Evolutionary conservation across 805 yeast species (phyloP).

Genomic region (Scheffersomyces amazonensis): DNA sequence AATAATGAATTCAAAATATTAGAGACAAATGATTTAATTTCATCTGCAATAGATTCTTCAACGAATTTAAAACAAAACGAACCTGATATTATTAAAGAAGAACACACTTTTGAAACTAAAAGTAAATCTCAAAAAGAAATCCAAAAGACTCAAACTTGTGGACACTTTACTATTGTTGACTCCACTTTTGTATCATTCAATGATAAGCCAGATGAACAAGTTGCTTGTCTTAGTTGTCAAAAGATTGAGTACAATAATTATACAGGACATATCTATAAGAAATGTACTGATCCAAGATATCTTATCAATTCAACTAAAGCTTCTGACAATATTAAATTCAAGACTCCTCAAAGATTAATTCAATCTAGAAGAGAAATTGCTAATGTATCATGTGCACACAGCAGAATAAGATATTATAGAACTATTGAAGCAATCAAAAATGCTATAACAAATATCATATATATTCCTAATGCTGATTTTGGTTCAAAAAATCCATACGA

Average conservation of each 20-base stretch:
- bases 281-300: background rate
- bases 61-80: no score
- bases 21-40: no score
- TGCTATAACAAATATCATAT: constrained; percentile 19
- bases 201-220: background rate
- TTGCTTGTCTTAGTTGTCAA: constrained; percentile 5
- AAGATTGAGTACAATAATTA: constrained; percentile 11
- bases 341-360: background rate
- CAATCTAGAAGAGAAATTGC: background rate
- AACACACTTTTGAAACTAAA: no score
- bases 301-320: background rate
- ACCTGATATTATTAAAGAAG: no score
- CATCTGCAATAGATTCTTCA: no score
- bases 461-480: constrained; percentile 19
- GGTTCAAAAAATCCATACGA: constrained; percentile 23
- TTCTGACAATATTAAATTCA: no score
- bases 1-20: no score
- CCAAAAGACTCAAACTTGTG: no score
- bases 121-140: no score
- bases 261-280: constrained; percentile 3
- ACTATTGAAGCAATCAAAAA: constrained; percentile 8
- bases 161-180: no score
- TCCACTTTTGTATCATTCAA: background rate
- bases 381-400: background rate
- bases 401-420: constrained; percentile 11